Evolutionary conservation across 1,139 yeast species (phyloP).

Genomic region (Debaryomyces psychrophilus): DNA sequence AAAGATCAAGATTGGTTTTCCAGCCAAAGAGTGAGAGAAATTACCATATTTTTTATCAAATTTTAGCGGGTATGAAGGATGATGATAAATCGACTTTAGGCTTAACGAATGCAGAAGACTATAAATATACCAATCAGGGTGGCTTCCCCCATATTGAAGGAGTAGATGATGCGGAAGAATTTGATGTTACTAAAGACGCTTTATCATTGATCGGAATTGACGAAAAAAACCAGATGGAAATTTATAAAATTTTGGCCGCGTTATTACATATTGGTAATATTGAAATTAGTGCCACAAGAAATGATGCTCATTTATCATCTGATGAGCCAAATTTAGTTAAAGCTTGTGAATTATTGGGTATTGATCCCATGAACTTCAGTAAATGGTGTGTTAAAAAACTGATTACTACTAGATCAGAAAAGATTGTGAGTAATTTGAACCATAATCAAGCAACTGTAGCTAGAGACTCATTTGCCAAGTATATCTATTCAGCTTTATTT

Average conservation of each 20-base stretch:
- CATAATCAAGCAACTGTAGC: conserved; percentile 89
- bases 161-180: conserved; percentile 82
- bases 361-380: conserved; percentile 73
- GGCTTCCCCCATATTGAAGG: conserved; percentile 74
- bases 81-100: conserved; percentile 62
- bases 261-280: conserved; percentile 92
- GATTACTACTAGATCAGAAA: conserved; percentile 89
- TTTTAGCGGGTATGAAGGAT: conserved; percentile 73
- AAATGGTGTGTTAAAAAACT: conserved; percentile 96
- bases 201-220: conserved; percentile 76
- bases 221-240: conserved; percentile 59
- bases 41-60: conserved; percentile 93
- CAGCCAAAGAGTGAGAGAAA: conserved; percentile 90
- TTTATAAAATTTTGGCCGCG: conserved; percentile 84
- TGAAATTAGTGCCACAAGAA: conserved; percentile 82
- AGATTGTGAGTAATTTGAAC: conserved; percentile 81
- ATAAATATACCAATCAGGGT: conserved; percentile 87
- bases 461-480: conserved; percentile 94
- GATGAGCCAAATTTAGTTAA: conserved; percentile 85
- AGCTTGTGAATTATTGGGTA: conserved; percentile 85
- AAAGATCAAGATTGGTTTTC: conserved; percentile 90
- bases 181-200: conserved; percentile 73
- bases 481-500: conserved; percentile 86
- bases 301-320: conserved; percentile 77
- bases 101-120: conserved; percentile 67